These are phyloP conservation scores for Pholiota molesta DNA, from an alignment of 768 basidiomycete species.

Conservation along the genomic window DNA sequence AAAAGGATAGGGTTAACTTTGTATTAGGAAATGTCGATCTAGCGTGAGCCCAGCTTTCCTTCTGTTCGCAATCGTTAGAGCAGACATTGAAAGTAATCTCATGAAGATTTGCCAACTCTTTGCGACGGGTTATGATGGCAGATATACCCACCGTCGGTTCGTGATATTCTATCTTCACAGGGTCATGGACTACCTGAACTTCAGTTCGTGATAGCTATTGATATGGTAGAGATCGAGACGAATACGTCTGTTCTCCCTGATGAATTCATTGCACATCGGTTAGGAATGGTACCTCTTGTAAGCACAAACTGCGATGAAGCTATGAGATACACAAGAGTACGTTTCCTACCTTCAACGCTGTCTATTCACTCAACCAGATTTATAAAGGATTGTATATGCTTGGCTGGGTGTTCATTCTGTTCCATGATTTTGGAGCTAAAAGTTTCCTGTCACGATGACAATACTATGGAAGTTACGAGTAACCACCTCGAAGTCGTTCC, in stretches of 20 bases:
- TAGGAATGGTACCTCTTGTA: constrained; percentile 91
- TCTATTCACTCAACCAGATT: constrained; percentile 2
- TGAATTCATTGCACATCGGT: constrained; percentile 95
- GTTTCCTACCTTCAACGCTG: constrained; percentile 25
- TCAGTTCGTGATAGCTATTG: constrained; percentile 69
- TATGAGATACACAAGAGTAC: constrained; percentile 76
- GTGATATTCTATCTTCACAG: constrained; percentile 29
- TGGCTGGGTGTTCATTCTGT: constrained; percentile 83
- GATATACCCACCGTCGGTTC: constrained; percentile 95
- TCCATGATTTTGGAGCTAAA: constrained; percentile 82
- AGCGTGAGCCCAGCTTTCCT: constrained; percentile 58
- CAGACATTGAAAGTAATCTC: constrained; percentile 13
- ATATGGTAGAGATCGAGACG: constrained; percentile 89
- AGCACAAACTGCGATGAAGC: constrained; percentile 89
- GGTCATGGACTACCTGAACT: constrained; percentile 7
- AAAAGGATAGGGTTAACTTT: constrained; percentile 87
- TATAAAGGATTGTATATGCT: constrained; percentile 89
- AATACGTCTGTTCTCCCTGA: constrained; percentile 96
- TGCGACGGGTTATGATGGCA: constrained; percentile 93
- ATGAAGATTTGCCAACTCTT: constrained; percentile 86
- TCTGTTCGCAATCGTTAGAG: not conserved
- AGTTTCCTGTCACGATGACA: constrained; percentile 70
- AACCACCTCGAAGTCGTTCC: constrained; percentile 74
- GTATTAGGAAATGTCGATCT: constrained; percentile 96
- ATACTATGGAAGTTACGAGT: constrained; percentile 86